Evolutionary conservation across 257 asterid genomes (phyloP).

Genomic region (Anisodus acutangulus): DNA sequence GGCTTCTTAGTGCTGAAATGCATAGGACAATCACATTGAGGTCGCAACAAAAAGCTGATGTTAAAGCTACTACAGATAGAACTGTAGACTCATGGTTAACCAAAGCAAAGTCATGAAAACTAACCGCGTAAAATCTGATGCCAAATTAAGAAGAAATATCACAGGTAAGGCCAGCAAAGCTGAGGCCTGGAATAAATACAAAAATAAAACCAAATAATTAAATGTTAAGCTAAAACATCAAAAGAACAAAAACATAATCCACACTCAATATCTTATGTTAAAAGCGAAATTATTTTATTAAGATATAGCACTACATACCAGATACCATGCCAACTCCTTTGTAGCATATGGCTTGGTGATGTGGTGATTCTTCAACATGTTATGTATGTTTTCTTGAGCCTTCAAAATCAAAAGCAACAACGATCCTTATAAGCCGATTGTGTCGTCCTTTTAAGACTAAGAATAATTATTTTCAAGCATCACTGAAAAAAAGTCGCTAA

Average conservation of each 20-base stretch:
- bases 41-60: not conserved
- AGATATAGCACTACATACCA: slow-evolving; percentile 37
- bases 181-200: slow-evolving; percentile 41
- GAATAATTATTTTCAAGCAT: not conserved
- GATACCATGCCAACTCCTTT: slow-evolving; percentile 38
- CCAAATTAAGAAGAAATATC: slow-evolving; percentile 36
- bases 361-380: slow-evolving; percentile 38
- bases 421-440: not conserved
- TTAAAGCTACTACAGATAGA: not conserved
- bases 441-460: not conserved
- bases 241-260: not conserved
- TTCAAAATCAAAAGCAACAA: slow-evolving; percentile 32
- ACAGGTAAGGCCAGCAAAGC: slow-evolving; percentile 44
- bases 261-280: not conserved
- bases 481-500: not conserved
- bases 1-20: slow-evolving; percentile 43
- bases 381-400: slow-evolving; percentile 45
- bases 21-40: not conserved
- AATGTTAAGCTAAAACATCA: not conserved
- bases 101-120: slow-evolving; percentile 22
- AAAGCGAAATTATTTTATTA: not conserved
- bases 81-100: not conserved
- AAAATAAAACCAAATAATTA: not conserved
- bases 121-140: slow-evolving; percentile 38
- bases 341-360: slow-evolving; percentile 50